Conservation (phyloP, 2,329 filamentous ascomycete genomes). For the Botryotinia convoluta region DNA sequence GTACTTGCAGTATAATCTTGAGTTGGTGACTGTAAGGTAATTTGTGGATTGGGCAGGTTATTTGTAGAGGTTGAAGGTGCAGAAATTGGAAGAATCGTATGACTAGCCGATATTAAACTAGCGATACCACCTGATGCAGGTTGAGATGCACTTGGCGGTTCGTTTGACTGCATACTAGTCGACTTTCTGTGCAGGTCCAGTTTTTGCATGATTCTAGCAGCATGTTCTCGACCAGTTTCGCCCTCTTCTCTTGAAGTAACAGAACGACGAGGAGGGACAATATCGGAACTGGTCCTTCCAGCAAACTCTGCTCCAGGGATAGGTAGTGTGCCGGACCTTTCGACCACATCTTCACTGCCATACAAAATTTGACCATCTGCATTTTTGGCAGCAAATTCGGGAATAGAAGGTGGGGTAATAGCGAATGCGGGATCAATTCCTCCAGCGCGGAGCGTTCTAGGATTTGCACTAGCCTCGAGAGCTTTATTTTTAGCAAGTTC, state of each 20-base stretch:
- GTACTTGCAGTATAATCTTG: conserved; percentile 53
- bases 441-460: conserved; percentile 42
- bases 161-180: conserved; percentile 43
- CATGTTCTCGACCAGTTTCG: conserved; percentile 75
- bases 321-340: conserved; percentile 63
- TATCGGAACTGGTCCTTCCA: conserved; percentile 70
- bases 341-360: conserved; percentile 51
- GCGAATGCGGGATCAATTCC: conserved; percentile 77
- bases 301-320: conserved; percentile 59
- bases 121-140: conserved; percentile 66
- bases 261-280: conserved; percentile 53
- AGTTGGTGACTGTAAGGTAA: conserved; percentile 40
- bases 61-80: conserved; percentile 36
- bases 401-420: conserved; percentile 81
- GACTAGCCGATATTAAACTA: conserved; percentile 80
- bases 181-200: conserved; percentile 84
- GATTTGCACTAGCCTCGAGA: conserved; percentile 66
- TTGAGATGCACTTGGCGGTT: conserved; percentile 38
- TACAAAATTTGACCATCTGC: conserved; percentile 59
- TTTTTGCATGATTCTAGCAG: conserved; percentile 86
- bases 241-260: conserved; percentile 65
- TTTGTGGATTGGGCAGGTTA: conserved; percentile 38
- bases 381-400: conserved; percentile 83
- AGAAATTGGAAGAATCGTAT: conserved; percentile 70
- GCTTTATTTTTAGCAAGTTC: conserved; percentile 92